Evolutionary conservation across 768 basidiomycete species (phyloP).

Genomic region (Piloderma croceum): DNA sequence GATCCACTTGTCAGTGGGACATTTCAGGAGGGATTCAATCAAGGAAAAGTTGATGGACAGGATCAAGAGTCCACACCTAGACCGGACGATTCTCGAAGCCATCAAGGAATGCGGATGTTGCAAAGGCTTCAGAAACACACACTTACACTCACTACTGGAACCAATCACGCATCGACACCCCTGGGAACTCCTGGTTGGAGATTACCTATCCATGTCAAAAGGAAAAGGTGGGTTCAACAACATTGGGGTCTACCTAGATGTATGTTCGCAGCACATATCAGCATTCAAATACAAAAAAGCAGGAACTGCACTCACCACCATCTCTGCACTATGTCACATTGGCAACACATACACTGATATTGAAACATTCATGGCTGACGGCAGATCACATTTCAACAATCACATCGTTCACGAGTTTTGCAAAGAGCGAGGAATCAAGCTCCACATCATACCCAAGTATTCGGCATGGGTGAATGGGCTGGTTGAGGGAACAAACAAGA

Average conservation of each 20-base stretch:
- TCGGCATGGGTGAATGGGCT: constrained; percentile 27
- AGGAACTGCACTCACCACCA: constrained; percentile 9
- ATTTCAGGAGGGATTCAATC: constrained; percentile 30
- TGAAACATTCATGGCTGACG: constrained; percentile 20
- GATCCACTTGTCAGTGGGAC: constrained; percentile 12
- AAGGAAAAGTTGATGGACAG: constrained; percentile 25
- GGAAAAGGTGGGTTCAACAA: constrained; percentile 6
- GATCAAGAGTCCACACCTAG: constrained; percentile 4
- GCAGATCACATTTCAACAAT: constrained; percentile 21
- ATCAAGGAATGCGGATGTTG: constrained; percentile 15
- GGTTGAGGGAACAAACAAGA: constrained; percentile 19
- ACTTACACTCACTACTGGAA: constrained; percentile 17
- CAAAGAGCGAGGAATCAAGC: constrained; percentile 8
- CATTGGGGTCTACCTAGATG: constrained; percentile 3
- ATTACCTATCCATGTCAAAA: constrained; percentile 17
- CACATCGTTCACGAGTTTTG: constrained; percentile 12
- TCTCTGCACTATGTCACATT: constrained; percentile 10
- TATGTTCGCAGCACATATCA: constrained; percentile 1
- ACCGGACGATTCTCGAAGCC: constrained; percentile 6
- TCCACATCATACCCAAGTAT: constrained; percentile 14
- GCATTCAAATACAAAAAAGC: constrained; percentile 11
- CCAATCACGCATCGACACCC: constrained; percentile 15
- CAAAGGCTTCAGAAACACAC: constrained; percentile 14
- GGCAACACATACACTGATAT: constrained; percentile 4
- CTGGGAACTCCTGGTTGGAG: constrained; percentile 15